Base-by-base conservation (phyloP, 768 basidiomycete genomes). In the Tulasnella sp. region DNA sequence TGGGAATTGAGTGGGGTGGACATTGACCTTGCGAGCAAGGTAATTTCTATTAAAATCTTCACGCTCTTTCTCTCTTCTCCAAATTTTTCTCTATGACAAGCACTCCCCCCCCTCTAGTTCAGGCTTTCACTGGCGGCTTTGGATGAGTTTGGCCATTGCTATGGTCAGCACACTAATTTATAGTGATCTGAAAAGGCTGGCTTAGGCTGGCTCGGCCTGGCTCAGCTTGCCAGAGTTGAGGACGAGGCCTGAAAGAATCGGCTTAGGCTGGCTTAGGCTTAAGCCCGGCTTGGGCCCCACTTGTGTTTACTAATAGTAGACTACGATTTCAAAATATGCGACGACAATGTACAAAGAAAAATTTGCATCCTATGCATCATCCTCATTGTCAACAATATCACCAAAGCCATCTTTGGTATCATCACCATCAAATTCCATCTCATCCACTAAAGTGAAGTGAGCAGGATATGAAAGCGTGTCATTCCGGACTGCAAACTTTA, bases 401-500 rank as follows among this genome's bases (percentile, higher is more conserved):
- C 12, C 12, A 35, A 35, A 35, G 12, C 12, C 34, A 35, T 12
- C 34, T 35, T 35, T 19, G 34, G 12, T 19, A 35, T 35, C 34
- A 12, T 19, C 34, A n/a, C n/a, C n/a, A n/a, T n/a, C n/a, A n/a
- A n/a, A n/a, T n/a, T n/a, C n/a, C n/a, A n/a, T n/a, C n/a, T n/a
- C n/a, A n/a, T n/a, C n/a, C n/a, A n/a, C n/a, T n/a, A n/a, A n/a
- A n/a, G n/a, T n/a, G n/a, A n/a, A n/a, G 34, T 35, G 34, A 12
- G 12, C 34, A 10, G 12, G 12, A 19, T 12, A 35, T 12, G 19
- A 12, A 12, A 19, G 19, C 34, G 12, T 35, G 43, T 28, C 43
- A 45, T 45, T 45, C 5, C 43, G 43, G 5, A 28, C n/a, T 15
- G 43, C 16, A 7, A 15, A 15, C 52, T 64, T 64, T 9, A 66